Percentiles rank a stretch among this genome's conserved stretches.
Conservation (phyloP, 2,329 filamentous ascomycete genomes). For the Pseudogymnoascus sp. region DNA sequence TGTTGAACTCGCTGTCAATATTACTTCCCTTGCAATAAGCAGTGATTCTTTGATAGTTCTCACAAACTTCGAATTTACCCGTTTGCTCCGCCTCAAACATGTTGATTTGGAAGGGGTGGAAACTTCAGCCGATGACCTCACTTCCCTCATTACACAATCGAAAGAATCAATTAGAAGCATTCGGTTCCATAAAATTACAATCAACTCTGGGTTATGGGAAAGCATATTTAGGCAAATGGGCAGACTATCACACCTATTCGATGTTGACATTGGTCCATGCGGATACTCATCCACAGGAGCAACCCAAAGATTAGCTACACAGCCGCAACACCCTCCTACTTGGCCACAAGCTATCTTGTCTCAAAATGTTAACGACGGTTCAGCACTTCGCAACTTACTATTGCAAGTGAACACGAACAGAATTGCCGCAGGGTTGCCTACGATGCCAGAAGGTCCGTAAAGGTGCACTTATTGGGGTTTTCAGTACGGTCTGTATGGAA, state of each 20-base stretch:
- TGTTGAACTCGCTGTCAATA: neutral
- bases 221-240: neutral
- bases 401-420: neutral
- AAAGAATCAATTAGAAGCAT: neutral
- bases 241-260: neutral
- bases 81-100: neutral
- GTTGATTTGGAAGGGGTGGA: neutral
- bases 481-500: neutral
- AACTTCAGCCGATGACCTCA: neutral
- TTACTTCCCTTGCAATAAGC: neutral
- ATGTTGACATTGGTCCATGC: neutral
- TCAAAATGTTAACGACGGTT: neutral
- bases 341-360: neutral
- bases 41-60: neutral
- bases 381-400: neutral
- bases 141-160: neutral
- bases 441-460: neutral
- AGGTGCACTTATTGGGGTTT: neutral
- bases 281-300: neutral
- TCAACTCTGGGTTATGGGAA: neutral
- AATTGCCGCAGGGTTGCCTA: neutral
- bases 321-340: neutral
- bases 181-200: neutral
- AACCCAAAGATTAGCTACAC: neutral
- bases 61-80: neutral